Conservation (phyloP, 1,284 basidiomycete species). For the Gymnopus androsaceus region DNA sequence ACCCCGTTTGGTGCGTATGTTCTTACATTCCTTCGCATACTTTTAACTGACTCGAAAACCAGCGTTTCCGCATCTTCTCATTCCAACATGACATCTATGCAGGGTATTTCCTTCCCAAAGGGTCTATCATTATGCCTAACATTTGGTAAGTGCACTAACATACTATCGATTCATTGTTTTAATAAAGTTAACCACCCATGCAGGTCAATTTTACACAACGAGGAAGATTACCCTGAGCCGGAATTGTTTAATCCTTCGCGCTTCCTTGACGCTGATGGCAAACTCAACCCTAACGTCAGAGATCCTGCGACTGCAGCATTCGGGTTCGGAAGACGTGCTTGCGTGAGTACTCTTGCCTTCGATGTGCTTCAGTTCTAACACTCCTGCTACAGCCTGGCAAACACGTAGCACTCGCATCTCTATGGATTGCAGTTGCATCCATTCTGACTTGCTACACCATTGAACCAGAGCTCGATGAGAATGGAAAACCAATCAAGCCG, state of each 20-base stretch:
- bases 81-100: slow-evolving; percentile 13
- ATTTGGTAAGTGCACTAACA: slow-evolving; percentile 10
- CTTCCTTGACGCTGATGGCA: slow-evolving; percentile 27
- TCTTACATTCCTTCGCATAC: not conserved
- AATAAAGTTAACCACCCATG: not conserved
- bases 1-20: slow-evolving; percentile 8
- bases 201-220: slow-evolving; percentile 41
- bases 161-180: slow-evolving; percentile 15
- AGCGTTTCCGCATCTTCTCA: slow-evolving; percentile 10
- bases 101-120: slow-evolving; percentile 14
- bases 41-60: not conserved
- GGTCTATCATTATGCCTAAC: slow-evolving; percentile 6
- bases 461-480: slow-evolving; percentile 17
- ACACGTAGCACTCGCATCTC: slow-evolving; percentile 22
- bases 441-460: slow-evolving; percentile 25
- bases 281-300: slow-evolving; percentile 23
- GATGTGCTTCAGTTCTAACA: not conserved
- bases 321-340: slow-evolving; percentile 33
- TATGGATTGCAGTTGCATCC: slow-evolving; percentile 24
- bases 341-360: not conserved
- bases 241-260: slow-evolving; percentile 40
- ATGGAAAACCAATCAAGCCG: slow-evolving; percentile 20
- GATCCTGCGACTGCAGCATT: slow-evolving; percentile 32
- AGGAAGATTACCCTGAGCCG: slow-evolving; percentile 38
- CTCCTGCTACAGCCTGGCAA: slow-evolving; percentile 15